These are phyloP conservation scores for Monosporascus sp. DNA, from an alignment of 2,329 filamentous ascomycete genomes.

Conservation along the genomic window DNA sequence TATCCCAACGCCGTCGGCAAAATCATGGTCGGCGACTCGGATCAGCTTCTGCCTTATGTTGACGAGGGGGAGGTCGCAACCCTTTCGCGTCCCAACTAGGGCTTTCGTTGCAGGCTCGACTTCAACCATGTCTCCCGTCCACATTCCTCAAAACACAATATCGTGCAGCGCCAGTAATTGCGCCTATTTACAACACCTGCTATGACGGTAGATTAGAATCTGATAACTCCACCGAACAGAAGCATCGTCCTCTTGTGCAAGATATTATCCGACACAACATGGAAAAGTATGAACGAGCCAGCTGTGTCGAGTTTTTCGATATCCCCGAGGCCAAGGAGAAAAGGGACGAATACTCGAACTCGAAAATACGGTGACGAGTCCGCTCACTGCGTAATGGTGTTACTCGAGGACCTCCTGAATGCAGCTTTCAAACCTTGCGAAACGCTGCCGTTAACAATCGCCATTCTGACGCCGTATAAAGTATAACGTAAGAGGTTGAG, in stretches of 20 bases:
- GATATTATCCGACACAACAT: not conserved
- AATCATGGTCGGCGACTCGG: slow-evolving; percentile 1
- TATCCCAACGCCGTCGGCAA: not conserved
- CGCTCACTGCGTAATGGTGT: not conserved
- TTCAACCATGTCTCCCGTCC: not conserved
- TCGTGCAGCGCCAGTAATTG: not conserved
- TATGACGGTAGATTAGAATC: not conserved
- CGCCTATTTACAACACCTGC: not conserved
- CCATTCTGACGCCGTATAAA: not conserved
- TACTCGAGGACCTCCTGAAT: not conserved
- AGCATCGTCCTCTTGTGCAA: not conserved
- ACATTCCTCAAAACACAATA: not conserved
- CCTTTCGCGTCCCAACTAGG: not conserved
- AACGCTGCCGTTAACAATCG: not conserved
- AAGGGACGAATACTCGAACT: not conserved
- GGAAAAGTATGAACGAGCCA: not conserved
- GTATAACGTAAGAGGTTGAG: not conserved
- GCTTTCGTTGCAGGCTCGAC: not conserved
- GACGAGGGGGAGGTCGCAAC: not conserved
- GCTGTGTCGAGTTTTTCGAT: not conserved
- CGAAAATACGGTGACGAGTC: not conserved
- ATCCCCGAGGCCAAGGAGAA: not conserved
- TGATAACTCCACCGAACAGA: not conserved
- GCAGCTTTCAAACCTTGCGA: not conserved
- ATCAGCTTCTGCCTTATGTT: not conserved